Base-by-base conservation (phyloP, 768 basidiomycete genomes). In the Kwoniella shandongensis region DNA sequence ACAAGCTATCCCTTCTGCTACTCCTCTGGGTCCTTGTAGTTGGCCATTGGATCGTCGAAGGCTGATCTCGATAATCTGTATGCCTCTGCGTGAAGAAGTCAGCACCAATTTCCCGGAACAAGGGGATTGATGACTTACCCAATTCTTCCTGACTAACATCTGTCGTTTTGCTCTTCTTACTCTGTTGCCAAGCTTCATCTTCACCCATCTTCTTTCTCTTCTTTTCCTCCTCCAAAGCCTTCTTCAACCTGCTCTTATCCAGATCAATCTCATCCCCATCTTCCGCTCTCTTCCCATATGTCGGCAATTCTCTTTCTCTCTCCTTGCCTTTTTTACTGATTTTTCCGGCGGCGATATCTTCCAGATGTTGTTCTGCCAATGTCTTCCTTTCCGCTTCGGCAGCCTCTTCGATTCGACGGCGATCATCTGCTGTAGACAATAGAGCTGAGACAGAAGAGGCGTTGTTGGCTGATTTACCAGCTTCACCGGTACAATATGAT, bases 1-100 rank as follows among this genome's bases (percentile, higher is more conserved):
- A 30, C 27, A 49, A n/a, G 41, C 5, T 23, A 6, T 30, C 35
- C 25, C 10, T 27, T 11, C 40, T 39, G 30, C 44, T 57, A 67
- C 32, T 65, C 68, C 27, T 66, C 70, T 8, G 65, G 38, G 46
- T 91, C 91, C 48, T 89, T 81, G 73, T 92, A 91, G 74, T 88
- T 89, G 38, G 88, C 88, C 91, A 96, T 96, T 3, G 91, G 91
- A 76, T 96, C 91, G 56, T 91, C 89, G 45, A 81, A 79, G 1
- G 83, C 82, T 49, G 84, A 83, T 63, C 82, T 83, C 26, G 75
- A 81, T 83, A 91, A 86, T 56, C 91, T 83, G 76, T 93, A 96
- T n/a, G 88, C 89, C 86, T 96, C 91, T 70, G 58, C 40, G 42
- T 30, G 35, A 38, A 26, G n/a, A 25, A 32, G 40, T 61, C 54